Evolutionary conservation across 768 basidiomycete genomes (phyloP), one percentile per base, ranked within the genome.

Genomic region (Leccinum longicurvipes): DNA sequence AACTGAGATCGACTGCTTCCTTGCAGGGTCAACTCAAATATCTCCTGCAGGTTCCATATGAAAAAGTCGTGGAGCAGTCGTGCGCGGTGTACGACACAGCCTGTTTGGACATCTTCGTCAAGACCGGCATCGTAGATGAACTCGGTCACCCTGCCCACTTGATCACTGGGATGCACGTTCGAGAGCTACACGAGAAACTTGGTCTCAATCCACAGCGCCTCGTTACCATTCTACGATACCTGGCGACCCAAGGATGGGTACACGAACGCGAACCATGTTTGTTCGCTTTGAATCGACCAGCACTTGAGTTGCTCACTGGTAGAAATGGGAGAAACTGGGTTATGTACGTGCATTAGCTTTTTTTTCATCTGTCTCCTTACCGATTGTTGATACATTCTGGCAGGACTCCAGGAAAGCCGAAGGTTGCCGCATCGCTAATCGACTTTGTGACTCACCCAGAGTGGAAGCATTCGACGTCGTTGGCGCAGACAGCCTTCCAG

Each of bases 401-500:
- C 36, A 53, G 52, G 52, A 53, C 52, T 6, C 34, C 52, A 14
- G 45, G 52, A 19, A 53, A 47, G n/a, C 52, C 52, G 17, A 53
- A 15, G 45, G 36, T 46, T 17, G 52, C 52, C 5, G 52, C 45
- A 2, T 53, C 42, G 3, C 52, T 53, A 1, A 4, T 53, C 24
- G 52, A 53, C 32, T 53, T 53, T 10, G 21, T 53, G 32, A 53
- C 52, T 17, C 52, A 47, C 25, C 44, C 52, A 14, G 52, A 53
- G 31, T 53, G 52, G 52, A 53, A 53, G 8, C 34, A 53, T 36
- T 53, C 52, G 24, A 53, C 52, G 10, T 53, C 52, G 3, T 53
- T 45, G 15, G 34, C 32, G 31, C 45, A 53, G 19, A 36, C 52
- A 17, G 52, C 52, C 17, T 53, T 47, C 32, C 52, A 53, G 32